Percentiles rank a stretch among this genome's conserved stretches.
These are phyloP conservation scores for Hanseniaspora uvarum DNA, from an alignment of 1,139 yeast genomes.

Conservation along the genomic window DNA sequence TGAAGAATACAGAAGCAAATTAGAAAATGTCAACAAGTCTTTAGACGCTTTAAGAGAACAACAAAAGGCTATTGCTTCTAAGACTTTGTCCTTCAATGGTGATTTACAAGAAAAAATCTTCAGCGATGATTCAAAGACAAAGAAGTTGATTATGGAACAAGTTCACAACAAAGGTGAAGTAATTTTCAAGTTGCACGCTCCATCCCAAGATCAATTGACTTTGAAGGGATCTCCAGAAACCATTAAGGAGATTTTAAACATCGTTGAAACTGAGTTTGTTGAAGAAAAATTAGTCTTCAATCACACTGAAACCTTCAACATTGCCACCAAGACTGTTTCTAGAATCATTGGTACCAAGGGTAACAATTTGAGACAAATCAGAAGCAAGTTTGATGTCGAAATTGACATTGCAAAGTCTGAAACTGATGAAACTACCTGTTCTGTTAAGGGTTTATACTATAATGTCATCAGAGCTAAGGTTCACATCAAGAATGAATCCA, in stretches of 20 bases:
- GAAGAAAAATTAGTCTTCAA: constrained; percentile 25
- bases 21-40: constrained; percentile 40
- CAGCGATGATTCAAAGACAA: constrained; percentile 27
- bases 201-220: constrained; percentile 26
- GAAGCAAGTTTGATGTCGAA: constrained; percentile 69
- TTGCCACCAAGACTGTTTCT: constrained; percentile 60
- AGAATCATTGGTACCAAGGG: constrained; percentile 90
- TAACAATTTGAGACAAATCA: constrained; percentile 52
- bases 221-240: constrained; percentile 31
- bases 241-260: constrained; percentile 25
- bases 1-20: constrained; percentile 39
- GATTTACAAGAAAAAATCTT: constrained; percentile 50
- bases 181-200: constrained; percentile 28
- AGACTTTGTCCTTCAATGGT: constrained; percentile 43
- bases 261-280: constrained; percentile 22
- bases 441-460: constrained; percentile 64
- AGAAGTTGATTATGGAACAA: constrained; percentile 33
- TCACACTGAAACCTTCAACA: constrained; percentile 38
- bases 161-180: constrained; percentile 40
- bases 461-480: constrained; percentile 68
- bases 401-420: constrained; percentile 50
- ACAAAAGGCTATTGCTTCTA: constrained; percentile 46
- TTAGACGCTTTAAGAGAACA: constrained; percentile 50
- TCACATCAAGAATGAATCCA: constrained; percentile 48
- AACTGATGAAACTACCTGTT: constrained; percentile 44